Evolutionary conservation across 2,329 filamentous ascomycete genomes (phyloP).

Genomic region (Penicillium sp.): DNA sequence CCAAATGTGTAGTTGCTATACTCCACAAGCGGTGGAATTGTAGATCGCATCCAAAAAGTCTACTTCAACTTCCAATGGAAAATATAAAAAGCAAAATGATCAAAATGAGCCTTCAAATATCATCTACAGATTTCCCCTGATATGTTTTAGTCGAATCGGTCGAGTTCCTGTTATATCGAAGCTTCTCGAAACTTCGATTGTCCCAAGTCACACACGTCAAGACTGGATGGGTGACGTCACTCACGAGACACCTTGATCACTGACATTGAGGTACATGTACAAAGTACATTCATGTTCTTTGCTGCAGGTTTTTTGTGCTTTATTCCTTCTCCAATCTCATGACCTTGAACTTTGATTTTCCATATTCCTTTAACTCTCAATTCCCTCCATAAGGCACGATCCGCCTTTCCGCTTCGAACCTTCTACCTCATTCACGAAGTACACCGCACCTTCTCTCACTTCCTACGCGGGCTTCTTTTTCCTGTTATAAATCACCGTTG

Average conservation of each 20-base stretch:
- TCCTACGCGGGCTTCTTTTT: conserved; percentile 5
- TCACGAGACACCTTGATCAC: conserved; percentile 14
- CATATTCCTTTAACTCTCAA: not conserved
- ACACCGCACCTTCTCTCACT: conserved; percentile 6
- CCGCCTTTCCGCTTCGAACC: conserved; percentile 23
- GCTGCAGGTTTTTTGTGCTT: not conserved
- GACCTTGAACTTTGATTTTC: not conserved
- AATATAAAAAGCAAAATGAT: not conserved
- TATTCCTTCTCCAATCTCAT: conserved; percentile 5
- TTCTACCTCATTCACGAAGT: conserved; percentile 39
- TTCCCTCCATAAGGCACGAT: not conserved
- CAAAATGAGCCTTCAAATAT: not conserved
- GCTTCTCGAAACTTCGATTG: conserved; percentile 41
- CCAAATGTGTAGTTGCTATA: not conserved
- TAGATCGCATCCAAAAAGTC: not conserved
- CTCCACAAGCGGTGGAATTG: not conserved
- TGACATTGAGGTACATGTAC: conserved; percentile 12
- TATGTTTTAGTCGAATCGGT: not conserved
- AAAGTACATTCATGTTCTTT: not conserved
- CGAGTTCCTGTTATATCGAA: conserved; percentile 23
- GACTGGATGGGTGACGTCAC: conserved; percentile 27
- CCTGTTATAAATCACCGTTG: conserved; percentile 3
- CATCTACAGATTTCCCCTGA: not conserved
- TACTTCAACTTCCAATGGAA: not conserved
- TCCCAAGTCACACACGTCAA: conserved; percentile 29